Evolutionary conservation across 768 basidiomycete genomes (phyloP), one percentile per base, ranked within the genome.

Genomic region (Saitozyma sp.): DNA sequence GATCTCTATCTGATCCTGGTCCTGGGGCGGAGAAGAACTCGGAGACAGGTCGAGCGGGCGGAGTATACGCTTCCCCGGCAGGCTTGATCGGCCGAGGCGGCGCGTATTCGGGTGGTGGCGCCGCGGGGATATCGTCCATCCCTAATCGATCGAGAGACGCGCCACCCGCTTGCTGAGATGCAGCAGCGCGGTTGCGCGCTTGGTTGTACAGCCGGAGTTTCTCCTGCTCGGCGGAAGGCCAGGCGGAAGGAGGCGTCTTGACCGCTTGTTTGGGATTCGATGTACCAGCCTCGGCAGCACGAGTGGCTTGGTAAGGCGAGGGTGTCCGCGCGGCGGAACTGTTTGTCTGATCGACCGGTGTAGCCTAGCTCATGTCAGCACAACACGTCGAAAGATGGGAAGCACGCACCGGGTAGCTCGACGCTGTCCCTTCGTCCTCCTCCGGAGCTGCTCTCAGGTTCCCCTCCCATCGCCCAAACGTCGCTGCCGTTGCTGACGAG

Each of bases 61-160:
- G 56, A 19, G 55, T 57, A 62, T 68, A 66, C 29, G 45, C 45
- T 46, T 59, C 50, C 37, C 61, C 56, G 14, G 56, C 53, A 39
- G 70, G 59, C 13, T 54, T 19, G 13, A 14, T 45, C 4, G 62
- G 65, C 7, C 57, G 14, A 9, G 68, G 66, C n/a, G 74, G 69
- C 14, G 69, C 74, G 49, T 75, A 75, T 54, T 75, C 74, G 5
- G 74, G 74, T n/a, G 74, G 74, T 11, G 74, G 61, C 8, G 45
- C 49, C 16, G 67, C 60, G 9, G 67, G 59, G 16, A 59, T 46
- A 20, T 64, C 63, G 10, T 67, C 69, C 52, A 74, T 20, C 20
- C 72, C 72, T 17, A 74, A 48, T 37, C 48, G 20, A 53, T 68
- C 62, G 0, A 74, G 57, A 1, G 72, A 62, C 0, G 64, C 61